Conservation (phyloP, 1,284 basidiomycete genomes). For the Grifola frondosa region DNA sequence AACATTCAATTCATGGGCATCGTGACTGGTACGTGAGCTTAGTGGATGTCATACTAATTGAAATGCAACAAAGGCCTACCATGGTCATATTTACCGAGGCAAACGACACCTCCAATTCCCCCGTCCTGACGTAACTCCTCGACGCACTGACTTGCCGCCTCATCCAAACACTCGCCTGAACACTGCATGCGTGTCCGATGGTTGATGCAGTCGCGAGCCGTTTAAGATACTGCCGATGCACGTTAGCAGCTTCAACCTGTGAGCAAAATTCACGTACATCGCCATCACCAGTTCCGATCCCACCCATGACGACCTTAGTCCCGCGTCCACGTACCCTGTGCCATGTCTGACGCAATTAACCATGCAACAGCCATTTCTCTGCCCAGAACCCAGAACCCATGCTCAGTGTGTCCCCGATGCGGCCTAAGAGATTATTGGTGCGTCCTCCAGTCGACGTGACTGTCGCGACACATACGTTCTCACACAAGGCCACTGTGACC, state of each 20-base stretch:
- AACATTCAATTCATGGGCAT: conserved; percentile 81
- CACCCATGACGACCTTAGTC: conserved; percentile 52
- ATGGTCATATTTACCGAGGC: conserved; percentile 60
- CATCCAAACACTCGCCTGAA: conserved; percentile 49
- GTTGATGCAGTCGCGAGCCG: conserved; percentile 62
- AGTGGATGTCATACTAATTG: too few species aligned
- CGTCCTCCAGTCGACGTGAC: conserved; percentile 77
- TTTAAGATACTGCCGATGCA: conserved; percentile 63
- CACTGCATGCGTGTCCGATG: conserved; percentile 65
- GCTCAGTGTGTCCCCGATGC: conserved; percentile 76
- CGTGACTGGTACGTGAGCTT: conserved; percentile 42
- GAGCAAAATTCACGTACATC: conserved; percentile 50
- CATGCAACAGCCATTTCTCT: conserved; percentile 59
- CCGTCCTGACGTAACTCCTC: conserved; percentile 54
- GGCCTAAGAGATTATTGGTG: conserved; percentile 80
- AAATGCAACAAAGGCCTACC: too few species aligned
- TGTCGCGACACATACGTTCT: conserved; percentile 64
- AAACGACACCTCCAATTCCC: conserved; percentile 74
- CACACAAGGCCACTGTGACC: conserved; percentile 77
- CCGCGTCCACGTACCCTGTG: conserved; percentile 38
- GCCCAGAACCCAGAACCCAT: conserved; percentile 82
- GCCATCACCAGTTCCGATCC: conserved; percentile 83
- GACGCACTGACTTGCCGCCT: conserved; percentile 54
- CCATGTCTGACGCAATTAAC: conserved; percentile 39
- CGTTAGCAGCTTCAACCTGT: not conserved